A percentile compares a stretch with the other conserved stretches of the same genome.
phyloP scores from a whole-genome alignment of 1,284 basidiomycete genomes.

The Leccinum angustisporum region DNA sequence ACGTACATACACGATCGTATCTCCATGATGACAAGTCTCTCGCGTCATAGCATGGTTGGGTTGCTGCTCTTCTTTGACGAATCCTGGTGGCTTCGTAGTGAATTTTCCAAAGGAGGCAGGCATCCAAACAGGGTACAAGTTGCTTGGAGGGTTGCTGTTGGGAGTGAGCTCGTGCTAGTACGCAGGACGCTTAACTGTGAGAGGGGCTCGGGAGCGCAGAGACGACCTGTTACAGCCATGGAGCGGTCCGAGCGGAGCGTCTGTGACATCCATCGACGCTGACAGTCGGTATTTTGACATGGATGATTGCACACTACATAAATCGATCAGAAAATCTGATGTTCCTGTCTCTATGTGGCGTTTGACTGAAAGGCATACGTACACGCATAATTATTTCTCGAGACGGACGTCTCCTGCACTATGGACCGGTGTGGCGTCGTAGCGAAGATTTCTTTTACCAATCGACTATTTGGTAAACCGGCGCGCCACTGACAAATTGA shows the following conservation, averaged over 20 bases:
- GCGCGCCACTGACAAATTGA: neutral
- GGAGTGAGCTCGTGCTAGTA: neutral
- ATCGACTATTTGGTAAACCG: neutral
- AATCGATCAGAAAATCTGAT: neutral
- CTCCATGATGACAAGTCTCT: neutral
- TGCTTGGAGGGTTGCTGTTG: neutral
- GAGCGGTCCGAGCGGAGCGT: neutral
- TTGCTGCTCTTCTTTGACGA: neutral
- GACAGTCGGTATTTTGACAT: neutral
- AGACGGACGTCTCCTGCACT: neutral
- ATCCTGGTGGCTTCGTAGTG: neutral
- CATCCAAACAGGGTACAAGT: neutral
- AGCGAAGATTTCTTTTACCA: neutral
- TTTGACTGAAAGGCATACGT: neutral
- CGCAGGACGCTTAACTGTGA: neutral
- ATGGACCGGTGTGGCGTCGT: neutral
- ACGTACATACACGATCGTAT: neutral
- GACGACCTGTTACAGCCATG: neutral
- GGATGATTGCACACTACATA: neutral
- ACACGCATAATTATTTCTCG: neutral
- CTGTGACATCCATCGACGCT: neutral
- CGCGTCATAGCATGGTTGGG: neutral
- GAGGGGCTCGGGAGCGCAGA: neutral
- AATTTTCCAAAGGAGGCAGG: neutral
- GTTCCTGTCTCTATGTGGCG: neutral